Evolutionary conservation across 2,329 filamentous ascomycete genomes (phyloP), one percentile per base, ranked within the genome.

Genomic region (Aspergillus persii): DNA sequence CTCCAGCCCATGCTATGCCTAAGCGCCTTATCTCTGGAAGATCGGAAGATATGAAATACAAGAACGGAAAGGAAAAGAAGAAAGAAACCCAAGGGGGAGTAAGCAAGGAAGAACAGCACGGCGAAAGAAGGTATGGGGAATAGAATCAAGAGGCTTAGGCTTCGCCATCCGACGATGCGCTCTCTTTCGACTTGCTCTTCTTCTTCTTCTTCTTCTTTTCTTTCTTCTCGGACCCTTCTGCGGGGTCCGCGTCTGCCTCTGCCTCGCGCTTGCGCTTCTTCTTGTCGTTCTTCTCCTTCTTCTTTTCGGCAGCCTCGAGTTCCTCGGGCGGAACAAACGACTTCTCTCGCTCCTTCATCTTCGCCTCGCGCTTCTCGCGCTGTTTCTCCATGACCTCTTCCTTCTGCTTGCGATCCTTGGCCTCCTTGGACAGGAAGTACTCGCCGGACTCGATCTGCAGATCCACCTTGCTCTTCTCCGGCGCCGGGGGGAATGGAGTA

Each of bases 401-500:
- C 76, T 90, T 88, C 50, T 83, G 87, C 56, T 88, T 89, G 61
- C 93, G 84, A 71, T 96, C 91, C 83, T 96, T 96, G 61, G 92
- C 93, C 71, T 93, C 87, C 82, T 96, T 96, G 72, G 89, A 88
- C 72, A 99, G 78, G 77, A 98, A 98, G 80, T 96, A 99, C 80
- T 98, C 94, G 79, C 95, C 94, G 69, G 87, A 93, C 82, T 99
- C 95, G 80, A 99, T 96, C 84, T 99, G 94, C 77, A 92, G 79
- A 78, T 99, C 95, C 69, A 99, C 86, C 86, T 98, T 99, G 86
- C 93, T 97, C 90, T 96, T 96, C 83, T 99, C 94, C 66, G 93
- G 92, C 48, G 92, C 86, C 6, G 95, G 95, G 52, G 95, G 95
- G 87, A 99, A 99, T 8, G 95, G 94, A 65, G 96, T 99, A 82